phyloP scores from a whole-genome alignment of 345 rosid species.

The Citrus medica region DNA sequence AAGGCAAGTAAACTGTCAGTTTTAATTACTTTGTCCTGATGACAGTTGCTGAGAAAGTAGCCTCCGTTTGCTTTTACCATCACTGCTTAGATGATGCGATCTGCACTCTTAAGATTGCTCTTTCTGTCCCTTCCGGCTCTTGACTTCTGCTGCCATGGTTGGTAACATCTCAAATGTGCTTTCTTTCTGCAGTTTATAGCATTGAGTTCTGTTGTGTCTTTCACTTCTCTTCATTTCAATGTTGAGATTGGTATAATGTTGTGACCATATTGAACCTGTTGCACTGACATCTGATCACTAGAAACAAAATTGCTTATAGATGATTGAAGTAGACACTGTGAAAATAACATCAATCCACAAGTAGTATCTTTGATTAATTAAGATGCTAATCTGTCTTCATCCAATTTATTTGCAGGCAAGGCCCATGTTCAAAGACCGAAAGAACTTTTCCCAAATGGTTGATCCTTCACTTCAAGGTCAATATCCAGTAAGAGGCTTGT shows the following conservation, averaged over 20 bases:
- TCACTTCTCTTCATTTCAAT: neutral
- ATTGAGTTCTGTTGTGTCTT: neutral
- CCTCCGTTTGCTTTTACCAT: constrained; percentile 1
- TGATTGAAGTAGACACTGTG: neutral
- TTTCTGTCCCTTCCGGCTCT: neutral
- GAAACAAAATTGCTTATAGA: neutral
- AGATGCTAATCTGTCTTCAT: neutral
- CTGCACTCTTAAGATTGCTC: neutral
- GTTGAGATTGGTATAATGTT: neutral
- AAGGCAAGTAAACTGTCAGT: neutral
- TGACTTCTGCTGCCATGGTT: neutral
- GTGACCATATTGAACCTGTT: neutral
- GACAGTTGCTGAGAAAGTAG: constrained; percentile 3
- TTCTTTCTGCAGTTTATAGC: neutral
- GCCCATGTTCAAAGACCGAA: constrained; percentile 82
- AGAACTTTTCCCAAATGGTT: constrained; percentile 63
- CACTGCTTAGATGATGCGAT: constrained; percentile 3
- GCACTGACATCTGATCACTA: neutral
- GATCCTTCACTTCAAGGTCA: constrained; percentile 75
- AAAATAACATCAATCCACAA: neutral
- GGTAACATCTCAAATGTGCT: constrained; percentile 1
- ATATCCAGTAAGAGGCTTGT: constrained; percentile 72
- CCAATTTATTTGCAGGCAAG: constrained; percentile 52
- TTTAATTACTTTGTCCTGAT: constrained; percentile 1
- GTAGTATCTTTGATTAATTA: neutral